Evolutionary conservation across 129 eudicot genomes (phyloP).

Genomic region (Lactuca sativa): DNA sequence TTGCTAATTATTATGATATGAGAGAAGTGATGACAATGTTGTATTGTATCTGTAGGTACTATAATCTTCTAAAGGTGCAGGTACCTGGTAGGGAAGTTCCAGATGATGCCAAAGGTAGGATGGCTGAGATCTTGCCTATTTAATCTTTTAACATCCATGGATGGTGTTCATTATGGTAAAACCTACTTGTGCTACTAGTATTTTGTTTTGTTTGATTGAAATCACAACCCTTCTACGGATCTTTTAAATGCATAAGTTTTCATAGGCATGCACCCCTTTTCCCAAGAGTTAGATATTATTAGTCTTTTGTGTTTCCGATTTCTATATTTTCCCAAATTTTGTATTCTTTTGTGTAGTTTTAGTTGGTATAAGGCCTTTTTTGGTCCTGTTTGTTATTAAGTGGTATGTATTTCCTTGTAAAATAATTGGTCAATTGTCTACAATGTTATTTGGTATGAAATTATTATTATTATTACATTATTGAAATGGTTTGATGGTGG

Average conservation of each 20-base stretch:
- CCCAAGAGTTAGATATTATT: constrained; percentile 18
- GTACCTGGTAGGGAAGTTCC: constrained; percentile 99
- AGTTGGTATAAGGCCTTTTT: constrained; percentile 31
- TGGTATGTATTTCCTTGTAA: constrained; percentile 33
- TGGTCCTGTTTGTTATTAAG: constrained; percentile 20
- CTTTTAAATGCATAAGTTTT: constrained; percentile 8
- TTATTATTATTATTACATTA: background rate
- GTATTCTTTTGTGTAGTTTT: constrained; percentile 30
- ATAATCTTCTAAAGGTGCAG: constrained; percentile 69
- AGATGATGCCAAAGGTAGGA: constrained; percentile 70
- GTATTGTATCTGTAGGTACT: constrained; percentile 47
- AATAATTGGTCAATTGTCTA: constrained; percentile 15
- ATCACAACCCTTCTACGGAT: background rate
- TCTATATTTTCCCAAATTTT: constrained; percentile 18
- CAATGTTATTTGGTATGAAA: background rate
- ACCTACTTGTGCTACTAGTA: constrained; percentile 15
- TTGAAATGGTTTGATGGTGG: background rate
- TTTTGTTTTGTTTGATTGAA: constrained; percentile 24
- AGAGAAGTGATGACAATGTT: background rate
- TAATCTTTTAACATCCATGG: constrained; percentile 22
- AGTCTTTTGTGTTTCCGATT: constrained; percentile 17
- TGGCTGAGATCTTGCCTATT: constrained; percentile 55
- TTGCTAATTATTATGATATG: background rate
- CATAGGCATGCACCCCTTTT: background rate
- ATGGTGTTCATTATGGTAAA: constrained; percentile 13